phyloP scores from a whole-genome alignment of 2,329 filamentous ascomycete species.

The Pseudogymnoascus sp. region DNA sequence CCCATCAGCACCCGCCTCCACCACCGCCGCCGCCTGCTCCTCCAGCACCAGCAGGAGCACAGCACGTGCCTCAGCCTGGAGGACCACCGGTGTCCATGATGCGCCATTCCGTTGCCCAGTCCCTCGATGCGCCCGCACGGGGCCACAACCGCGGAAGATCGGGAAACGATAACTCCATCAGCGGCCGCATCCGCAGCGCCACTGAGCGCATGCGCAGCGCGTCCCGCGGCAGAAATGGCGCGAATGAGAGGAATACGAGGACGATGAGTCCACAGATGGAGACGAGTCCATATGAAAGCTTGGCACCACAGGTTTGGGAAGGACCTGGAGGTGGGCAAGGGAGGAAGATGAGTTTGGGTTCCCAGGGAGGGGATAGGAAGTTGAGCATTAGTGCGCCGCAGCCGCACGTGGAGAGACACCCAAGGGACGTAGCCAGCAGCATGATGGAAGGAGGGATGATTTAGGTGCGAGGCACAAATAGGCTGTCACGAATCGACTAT shows the following conservation, averaged over 20 bases:
- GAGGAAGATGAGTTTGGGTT: slow-evolving; percentile 10
- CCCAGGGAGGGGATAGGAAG: slow-evolving; percentile 10
- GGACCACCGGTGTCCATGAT: neutral
- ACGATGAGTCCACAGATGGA: slow-evolving; percentile 18
- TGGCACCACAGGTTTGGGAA: slow-evolving; percentile 19
- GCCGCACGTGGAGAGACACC: slow-evolving; percentile 23
- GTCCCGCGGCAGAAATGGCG: slow-evolving; percentile 43
- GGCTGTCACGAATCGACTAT: neutral
- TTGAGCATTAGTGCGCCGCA: neutral
- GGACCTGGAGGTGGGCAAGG: slow-evolving; percentile 11
- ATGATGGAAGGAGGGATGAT: slow-evolving; percentile 30
- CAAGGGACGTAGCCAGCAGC: slow-evolving; percentile 25
- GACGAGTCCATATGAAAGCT: slow-evolving; percentile 26
- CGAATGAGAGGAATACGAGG: slow-evolving; percentile 21
- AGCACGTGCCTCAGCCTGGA: neutral
- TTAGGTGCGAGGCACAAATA: slow-evolving; percentile 11
- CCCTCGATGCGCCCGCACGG: slow-evolving; percentile 12
- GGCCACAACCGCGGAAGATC: slow-evolving; percentile 51
- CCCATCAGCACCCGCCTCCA: slow-evolving; percentile 33
- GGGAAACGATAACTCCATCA: slow-evolving; percentile 42
- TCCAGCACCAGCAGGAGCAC: neutral
- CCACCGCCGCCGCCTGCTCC: slow-evolving; percentile 35
- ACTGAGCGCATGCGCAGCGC: slow-evolving; percentile 53
- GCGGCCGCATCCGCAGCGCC: slow-evolving; percentile 47
- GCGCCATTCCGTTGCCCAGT: neutral